phyloP scores from a whole-genome alignment of 139 green algal species.

The Ettlia oleoabundans region DNA sequence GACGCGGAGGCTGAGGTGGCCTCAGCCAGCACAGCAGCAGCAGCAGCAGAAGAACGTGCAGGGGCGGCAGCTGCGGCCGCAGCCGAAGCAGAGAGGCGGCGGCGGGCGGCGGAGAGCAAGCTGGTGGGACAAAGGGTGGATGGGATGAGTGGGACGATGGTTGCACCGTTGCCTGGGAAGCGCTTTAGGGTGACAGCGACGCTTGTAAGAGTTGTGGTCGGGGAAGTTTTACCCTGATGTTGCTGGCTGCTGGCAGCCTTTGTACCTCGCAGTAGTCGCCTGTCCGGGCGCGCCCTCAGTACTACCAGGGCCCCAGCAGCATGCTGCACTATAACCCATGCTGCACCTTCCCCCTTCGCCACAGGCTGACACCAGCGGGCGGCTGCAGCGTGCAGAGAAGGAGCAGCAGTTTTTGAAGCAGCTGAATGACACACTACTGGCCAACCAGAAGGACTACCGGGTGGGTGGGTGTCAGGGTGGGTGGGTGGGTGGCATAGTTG shows the following conservation, averaged over 20 bases:
- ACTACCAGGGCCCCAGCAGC: too few species aligned
- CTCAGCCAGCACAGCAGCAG: conserved; percentile 26
- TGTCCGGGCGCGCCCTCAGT: too few species aligned
- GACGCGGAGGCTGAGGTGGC: conserved; percentile 32
- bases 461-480: too few species aligned
- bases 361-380: conserved; percentile 51
- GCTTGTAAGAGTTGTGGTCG: too few species aligned
- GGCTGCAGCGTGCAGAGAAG: conserved; percentile 42
- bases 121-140: conserved; percentile 54
- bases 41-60: conserved; percentile 4
- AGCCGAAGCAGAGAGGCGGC: conserved; percentile 51
- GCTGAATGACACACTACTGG: conserved; percentile 69
- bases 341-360: neutral
- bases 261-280: too few species aligned
- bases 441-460: conserved; percentile 54
- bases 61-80: conserved; percentile 7
- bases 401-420: conserved; percentile 80
- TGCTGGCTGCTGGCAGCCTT: neutral
- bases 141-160: too few species aligned
- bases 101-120: conserved; percentile 62
- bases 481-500: neutral
- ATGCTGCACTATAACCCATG: too few species aligned
- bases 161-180: too few species aligned
- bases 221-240: too few species aligned
- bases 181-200: too few species aligned